Evolutionary conservation across 2,329 filamentous ascomycete species (phyloP), one percentile per base, ranked within the genome.

Genomic region (Aspergillus sp.): DNA sequence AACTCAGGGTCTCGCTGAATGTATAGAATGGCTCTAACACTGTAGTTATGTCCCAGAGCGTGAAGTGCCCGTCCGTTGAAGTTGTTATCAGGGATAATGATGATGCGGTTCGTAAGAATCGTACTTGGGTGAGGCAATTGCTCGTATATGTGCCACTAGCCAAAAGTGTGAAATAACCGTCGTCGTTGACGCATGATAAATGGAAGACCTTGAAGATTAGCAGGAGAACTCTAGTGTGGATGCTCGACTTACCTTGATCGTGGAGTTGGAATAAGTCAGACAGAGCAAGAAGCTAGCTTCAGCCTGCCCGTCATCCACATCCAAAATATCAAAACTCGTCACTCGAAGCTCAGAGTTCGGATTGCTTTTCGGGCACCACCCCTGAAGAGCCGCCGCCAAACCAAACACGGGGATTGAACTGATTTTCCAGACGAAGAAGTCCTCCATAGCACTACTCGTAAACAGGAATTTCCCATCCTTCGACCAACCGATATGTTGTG

Each of bases 371-470:
- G 79, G 78, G 65, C 82, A 81, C 12, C 72, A 68, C 2, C 78
- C 79, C 61, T 84, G 78, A 61, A 83, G 80, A 0, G 83, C 74
- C 1, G 83, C 76, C 0, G 84, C 82, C 9, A 85, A 66, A 3
- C 76, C 78, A 56, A 84, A 75, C 2, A 80, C 77, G 24, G 86
- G 79, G 6, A 90, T 71, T 11, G 69, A 68, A 47, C 78, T 79
- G 35, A 93, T 73, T 41, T 84, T 82, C 93, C 95, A 99, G 11
- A 93, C 83, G 66, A 88, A 93, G 62, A 98, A 89, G 73, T 99
- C 93, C 71, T 97, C 93, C 60, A 86, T 88, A 0, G 93, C 95
- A 6, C 86, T 91, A 66, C 91, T 93, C 63, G 90, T 96, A 70
- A 98, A 90, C 2, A 99, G 83, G 65, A 88, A 89, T 1, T 79